Base-by-base conservation (phyloP, 768 basidiomycete genomes). In the Tulasnella sp. region DNA sequence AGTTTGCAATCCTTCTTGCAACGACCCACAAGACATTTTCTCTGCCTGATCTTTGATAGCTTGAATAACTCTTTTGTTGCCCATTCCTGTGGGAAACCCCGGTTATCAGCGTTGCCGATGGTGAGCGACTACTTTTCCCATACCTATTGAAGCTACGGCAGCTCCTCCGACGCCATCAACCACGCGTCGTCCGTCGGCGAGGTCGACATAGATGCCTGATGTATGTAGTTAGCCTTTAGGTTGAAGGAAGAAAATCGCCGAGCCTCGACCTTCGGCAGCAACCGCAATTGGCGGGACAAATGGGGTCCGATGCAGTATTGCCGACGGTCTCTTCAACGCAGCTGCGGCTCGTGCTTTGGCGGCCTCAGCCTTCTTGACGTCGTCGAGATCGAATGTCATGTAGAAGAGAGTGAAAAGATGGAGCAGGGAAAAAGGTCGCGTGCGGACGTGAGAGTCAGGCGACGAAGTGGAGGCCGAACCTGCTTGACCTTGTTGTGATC, bases 121-220 rank as follows among this genome's bases (percentile, higher is more conserved):
- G 5, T 73, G 29, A 45, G 76, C 36, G 68, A 78, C 25, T 19
- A 40, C n/a, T 3, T 71, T 94, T 89, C 29, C 86, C 88, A 76
- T 89, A 2, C 94, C 94, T 64, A 96, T 81, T 81, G 91, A 93
- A 14, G 89, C 82, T 37, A 96, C 94, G 12, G 94, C 93, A 7
- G 93, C 93, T 37, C 94, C 94, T 67, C 94, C 94, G 67, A 93
- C 89, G 8, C 87, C 92, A 83, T 96, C 94, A 79, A 95, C 86
- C 38, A 94, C 81, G 75, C 83, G 87, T 72, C 84, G 85, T 0
- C 93, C 94, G 82, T 89, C 89, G 79, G 91, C 88, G 8, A 94
- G 86, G 29, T 87, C 86, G 64, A 94, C 83, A 80, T 94, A 93
- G 42, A 90, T 86, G 22, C 93, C 93, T 79, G 91, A 15, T 42